Evolutionary conservation across 345 rosid genomes (phyloP).

Genomic region (Bruguiera parviflora): DNA sequence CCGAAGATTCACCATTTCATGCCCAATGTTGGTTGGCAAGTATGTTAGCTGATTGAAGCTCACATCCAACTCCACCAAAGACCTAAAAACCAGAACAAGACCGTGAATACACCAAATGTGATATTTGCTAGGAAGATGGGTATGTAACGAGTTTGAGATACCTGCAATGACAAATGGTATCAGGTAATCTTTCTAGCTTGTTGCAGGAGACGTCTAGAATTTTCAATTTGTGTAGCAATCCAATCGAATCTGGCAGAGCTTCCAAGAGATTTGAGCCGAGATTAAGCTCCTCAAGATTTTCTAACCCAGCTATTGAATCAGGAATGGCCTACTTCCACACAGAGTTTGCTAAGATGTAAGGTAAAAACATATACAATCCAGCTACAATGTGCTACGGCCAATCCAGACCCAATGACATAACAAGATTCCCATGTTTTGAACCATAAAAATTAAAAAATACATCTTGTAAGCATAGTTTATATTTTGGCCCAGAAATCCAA

Average conservation of each 20-base stretch:
- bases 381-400: neutral
- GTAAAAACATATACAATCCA: neutral
- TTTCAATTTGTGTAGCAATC: slow-evolving; percentile 63
- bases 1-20: slow-evolving; percentile 55
- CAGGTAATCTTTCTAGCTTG: slow-evolving; percentile 69
- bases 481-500: too few species aligned
- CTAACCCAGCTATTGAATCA: slow-evolving; percentile 82
- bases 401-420: neutral
- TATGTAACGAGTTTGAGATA: slow-evolving; percentile 19
- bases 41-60: slow-evolving; percentile 70
- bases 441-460: too few species aligned
- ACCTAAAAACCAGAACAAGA: slow-evolving; percentile 33
- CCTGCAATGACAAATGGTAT: slow-evolving; percentile 78
- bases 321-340: slow-evolving; percentile 60
- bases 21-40: slow-evolving; percentile 86
- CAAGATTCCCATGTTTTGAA: neutral
- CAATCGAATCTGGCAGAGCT: slow-evolving; percentile 80
- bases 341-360: slow-evolving; percentile 16
- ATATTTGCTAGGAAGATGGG: too few species aligned
- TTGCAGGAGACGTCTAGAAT: slow-evolving; percentile 65
- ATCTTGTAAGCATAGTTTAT: too few species aligned
- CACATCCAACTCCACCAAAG: slow-evolving; percentile 68
- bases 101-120: neutral
- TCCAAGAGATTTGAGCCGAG: slow-evolving; percentile 69
- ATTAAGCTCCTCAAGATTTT: slow-evolving; percentile 68